phyloP scores from a whole-genome alignment of 2,329 filamentous ascomycete species.

The Pseudogymnoascus sp. region DNA sequence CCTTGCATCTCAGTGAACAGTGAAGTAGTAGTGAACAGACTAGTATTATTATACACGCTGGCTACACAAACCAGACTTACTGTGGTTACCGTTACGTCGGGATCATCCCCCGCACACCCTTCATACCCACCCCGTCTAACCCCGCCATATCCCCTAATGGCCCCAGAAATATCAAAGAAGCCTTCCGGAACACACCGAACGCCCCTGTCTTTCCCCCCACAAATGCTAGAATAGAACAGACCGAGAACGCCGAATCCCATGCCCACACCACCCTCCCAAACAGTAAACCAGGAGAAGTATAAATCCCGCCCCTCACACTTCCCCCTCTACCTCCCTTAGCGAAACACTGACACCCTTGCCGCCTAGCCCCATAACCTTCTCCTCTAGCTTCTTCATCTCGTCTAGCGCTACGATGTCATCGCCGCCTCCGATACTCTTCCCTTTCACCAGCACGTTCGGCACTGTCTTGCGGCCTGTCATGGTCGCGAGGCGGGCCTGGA shows the following conservation, averaged over 20 bases:
- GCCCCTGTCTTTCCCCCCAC: not conserved
- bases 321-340: constrained; percentile 11
- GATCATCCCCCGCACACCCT: not conserved
- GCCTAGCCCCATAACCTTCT: constrained; percentile 65
- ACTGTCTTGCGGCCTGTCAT: constrained; percentile 79
- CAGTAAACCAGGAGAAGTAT: no score
- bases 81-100: not conserved
- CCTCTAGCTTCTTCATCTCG: constrained; percentile 54
- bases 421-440: constrained; percentile 79
- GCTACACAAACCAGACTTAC: not conserved
- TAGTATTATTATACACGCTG: not conserved
- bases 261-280: not conserved
- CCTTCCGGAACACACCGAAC: not conserved
- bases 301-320: not conserved
- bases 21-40: not conserved
- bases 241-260: not conserved
- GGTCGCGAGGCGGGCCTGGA: constrained; percentile 65
- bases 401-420: constrained; percentile 76
- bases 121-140: not conserved
- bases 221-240: not conserved
- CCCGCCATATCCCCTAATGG: not conserved
- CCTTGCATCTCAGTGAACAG: not conserved
- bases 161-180: not conserved
- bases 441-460: constrained; percentile 84
- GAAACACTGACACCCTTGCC: constrained; percentile 47